Evolutionary conservation across 192 early-diverging fungal species (phyloP), one percentile per base, ranked within the genome.

Genomic region (Polychytrium aggregatum): DNA sequence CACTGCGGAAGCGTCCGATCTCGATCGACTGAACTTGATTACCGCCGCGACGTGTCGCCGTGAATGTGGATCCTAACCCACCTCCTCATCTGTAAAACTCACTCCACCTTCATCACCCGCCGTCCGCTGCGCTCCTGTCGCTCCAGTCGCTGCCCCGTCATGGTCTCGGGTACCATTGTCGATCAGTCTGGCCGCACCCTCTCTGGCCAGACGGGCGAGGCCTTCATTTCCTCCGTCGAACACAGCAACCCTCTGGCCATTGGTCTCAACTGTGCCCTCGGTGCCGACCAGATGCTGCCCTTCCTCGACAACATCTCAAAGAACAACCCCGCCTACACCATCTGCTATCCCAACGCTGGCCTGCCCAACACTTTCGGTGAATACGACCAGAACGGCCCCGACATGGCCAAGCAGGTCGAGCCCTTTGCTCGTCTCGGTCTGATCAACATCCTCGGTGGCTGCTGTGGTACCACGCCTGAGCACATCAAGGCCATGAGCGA

Each of bases 271-370:
- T 97, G 71, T 42, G 64, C 67, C 5, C 37, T 66, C 34, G 67
- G 71, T 22, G 90, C 93, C 31, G 72, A 80, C 46, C 90, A 94
- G 68, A 97, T 97, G 93, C 76, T 86, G 24, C 93, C 93, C 31
- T 97, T 97, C 53, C 70, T 97, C 56, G 84, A 92, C 64, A 83
- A 81, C 56, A 90, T 97, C 37, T 79, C 88, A 42, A 79, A 79
- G 49, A 87, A 82, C 46, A 82, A 88, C 37, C 75, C 84, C 41
- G 67, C 81, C 8, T 85, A 83, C 54, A 67, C 65, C 28, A 88
- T 97, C 41, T 97, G 90, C 62, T 97, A 97, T 53, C 93, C 93
- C 25, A 97, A 97, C 56, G 90, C 93, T 41, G 92, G 92, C 60
- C 66, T 97, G 35, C 92, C 92, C 51, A 97, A 97, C 64, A 89